These are phyloP conservation scores for Raphanus raphanistrum DNA, from an alignment of 345 rosid genomes.

Conservation along the genomic window DNA sequence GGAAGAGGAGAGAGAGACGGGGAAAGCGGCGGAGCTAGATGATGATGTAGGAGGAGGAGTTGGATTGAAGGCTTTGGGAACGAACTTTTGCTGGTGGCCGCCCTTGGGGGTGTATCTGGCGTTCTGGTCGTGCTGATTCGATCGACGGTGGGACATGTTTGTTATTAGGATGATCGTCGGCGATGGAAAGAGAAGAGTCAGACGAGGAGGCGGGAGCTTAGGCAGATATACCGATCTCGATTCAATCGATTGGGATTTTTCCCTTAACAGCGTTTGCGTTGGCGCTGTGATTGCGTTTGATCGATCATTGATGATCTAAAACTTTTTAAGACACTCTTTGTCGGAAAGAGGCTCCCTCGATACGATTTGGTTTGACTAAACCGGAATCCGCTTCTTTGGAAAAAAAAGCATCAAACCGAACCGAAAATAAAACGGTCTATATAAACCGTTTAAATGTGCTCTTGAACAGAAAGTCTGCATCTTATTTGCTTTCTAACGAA, in stretches of 20 bases:
- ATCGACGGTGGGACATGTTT: conserved; percentile 56
- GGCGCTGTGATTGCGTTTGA: neutral
- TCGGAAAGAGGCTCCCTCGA: neutral
- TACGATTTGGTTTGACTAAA: conserved; percentile 12
- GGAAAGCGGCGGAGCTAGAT: conserved; percentile 31
- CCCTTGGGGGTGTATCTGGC: conserved; percentile 41
- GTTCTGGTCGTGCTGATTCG: conserved; percentile 37
- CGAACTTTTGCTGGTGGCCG: conserved; percentile 44
- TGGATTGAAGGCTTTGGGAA: conserved; percentile 46
- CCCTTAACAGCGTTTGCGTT: neutral
- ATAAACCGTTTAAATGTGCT: neutral
- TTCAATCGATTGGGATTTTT: neutral
- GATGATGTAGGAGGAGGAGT: conserved; percentile 7
- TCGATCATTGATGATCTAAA: neutral
- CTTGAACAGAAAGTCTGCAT: neutral
- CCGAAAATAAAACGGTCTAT: neutral
- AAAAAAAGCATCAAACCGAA: neutral
- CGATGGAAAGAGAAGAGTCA: neutral
- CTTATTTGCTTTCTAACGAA: too few relatives aligned
- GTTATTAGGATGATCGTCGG: neutral
- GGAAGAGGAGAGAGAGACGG: conserved; percentile 38
- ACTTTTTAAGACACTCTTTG: neutral
- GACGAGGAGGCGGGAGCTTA: conserved; percentile 10
- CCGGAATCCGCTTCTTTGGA: neutral
- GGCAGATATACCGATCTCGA: neutral